Base-by-base conservation (phyloP, 1,284 basidiomycete species). In the Sanghuangporus sanghuang region DNA sequence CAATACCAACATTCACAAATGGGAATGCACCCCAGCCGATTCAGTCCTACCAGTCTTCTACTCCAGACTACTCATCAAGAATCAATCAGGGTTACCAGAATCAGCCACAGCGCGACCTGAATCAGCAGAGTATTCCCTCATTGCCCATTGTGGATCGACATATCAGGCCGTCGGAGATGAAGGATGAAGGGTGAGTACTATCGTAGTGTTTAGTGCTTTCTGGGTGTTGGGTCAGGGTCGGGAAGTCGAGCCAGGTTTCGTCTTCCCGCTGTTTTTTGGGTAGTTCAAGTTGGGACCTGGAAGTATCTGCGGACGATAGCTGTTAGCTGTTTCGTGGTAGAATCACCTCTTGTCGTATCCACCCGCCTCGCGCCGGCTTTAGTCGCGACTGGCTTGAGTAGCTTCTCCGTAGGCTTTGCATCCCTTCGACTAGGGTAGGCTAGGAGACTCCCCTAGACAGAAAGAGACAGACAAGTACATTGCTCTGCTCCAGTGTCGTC, bases 121-220 rank as follows among this genome's bases (percentile, higher is more conserved):
- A 77, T 74, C 42, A 76, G 71, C 32, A 71, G 70, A 53, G 70
- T 69, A 62, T 71, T 67, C 39, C 70, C 66, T 46, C 81, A 78
- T 66, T 81, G 54, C 74, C 76, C 12, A 75, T 79, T 52, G 78
- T 79, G 14, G 87, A 90, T 69, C 83, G 89, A 58, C 85, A 85
- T 21, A 82, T 95, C 32, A 83, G 92, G 62, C 94, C 95, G 12
- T 93, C 92, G 59, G 95, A 98, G 76, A 96, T 96, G 94, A 95
- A 95, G 76, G 96, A 98, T 73, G 95, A 97, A 92, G 95, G 95
- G 96, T 97, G 85, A 95, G 95, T 83, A 66, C 67, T 65, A 64
- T 68, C 63, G 69, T 69, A 71, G 69, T 71, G 71, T 68, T 65
- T 62, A 50, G 57, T 69, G 65, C 63, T 69, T 69, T 71, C 68